phyloP scores from a whole-genome alignment of 305 asterid genomes.

The Solanum hybrid region DNA sequence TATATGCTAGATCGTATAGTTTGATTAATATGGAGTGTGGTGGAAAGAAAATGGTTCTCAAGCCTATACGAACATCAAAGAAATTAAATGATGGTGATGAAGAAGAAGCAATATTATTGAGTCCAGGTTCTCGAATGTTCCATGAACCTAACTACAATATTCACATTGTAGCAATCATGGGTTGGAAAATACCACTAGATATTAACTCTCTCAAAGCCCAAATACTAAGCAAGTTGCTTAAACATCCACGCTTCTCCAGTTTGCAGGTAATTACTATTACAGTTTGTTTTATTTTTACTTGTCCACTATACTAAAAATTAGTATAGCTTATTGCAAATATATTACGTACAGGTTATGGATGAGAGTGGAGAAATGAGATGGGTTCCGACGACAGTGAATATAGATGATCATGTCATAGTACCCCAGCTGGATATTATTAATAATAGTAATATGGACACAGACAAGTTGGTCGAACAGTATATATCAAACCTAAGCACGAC shows the following conservation, averaged over 20 bases:
- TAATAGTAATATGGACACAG: background rate
- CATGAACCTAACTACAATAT: constrained; percentile 10
- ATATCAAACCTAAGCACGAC: constrained; percentile 23
- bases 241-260: constrained; percentile 10
- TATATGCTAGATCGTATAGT: background rate
- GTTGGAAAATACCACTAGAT: background rate
- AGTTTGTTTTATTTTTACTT: background rate
- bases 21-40: background rate
- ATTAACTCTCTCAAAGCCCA: background rate
- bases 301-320: background rate
- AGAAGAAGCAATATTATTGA: background rate
- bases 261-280: constrained; percentile 7
- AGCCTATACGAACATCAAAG: background rate
- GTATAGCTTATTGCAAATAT: background rate
- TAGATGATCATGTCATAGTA: constrained; percentile 14
- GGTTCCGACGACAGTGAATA: constrained; percentile 23
- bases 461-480: constrained; percentile 25
- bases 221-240: background rate
- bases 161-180: constrained; percentile 2
- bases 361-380: constrained; percentile 18
- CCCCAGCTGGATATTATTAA: background rate
- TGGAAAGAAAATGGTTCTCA: background rate
- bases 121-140: constrained; percentile 11
- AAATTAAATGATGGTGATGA: background rate
- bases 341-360: constrained; percentile 12